Conservation (phyloP, 805 yeast species). For the Kuraishia piskuri region DNA sequence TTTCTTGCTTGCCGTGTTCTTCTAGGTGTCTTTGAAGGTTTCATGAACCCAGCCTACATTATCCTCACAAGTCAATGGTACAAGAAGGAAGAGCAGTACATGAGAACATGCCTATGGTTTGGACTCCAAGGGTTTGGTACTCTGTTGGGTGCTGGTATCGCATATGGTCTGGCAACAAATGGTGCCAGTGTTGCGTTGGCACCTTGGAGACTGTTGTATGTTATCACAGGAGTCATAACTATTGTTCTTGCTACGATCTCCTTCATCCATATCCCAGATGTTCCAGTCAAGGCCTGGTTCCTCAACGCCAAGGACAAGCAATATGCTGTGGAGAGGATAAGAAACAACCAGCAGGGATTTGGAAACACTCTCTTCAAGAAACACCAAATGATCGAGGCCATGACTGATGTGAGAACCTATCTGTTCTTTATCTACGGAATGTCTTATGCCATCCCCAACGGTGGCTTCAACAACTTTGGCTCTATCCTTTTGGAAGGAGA, state of each 20-base stretch:
- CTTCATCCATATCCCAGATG: slow-evolving; percentile 39
- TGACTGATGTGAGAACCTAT: slow-evolving; percentile 39
- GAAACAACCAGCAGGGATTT: slow-evolving; percentile 50
- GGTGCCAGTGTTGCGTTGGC: slow-evolving; percentile 23
- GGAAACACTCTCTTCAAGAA: slow-evolving; percentile 46
- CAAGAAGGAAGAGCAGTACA: slow-evolving; percentile 28
- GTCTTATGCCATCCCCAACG: slow-evolving; percentile 44
- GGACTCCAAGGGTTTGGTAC: slow-evolving; percentile 39
- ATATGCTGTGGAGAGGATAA: slow-evolving; percentile 46
- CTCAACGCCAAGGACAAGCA: slow-evolving; percentile 35
- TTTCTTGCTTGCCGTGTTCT: slow-evolving; percentile 47
- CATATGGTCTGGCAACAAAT: slow-evolving; percentile 40
- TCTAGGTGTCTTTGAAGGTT: slow-evolving; percentile 43
- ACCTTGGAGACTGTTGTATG: slow-evolving; percentile 50
- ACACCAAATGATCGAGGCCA: slow-evolving; percentile 41
- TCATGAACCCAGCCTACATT: slow-evolving; percentile 46
- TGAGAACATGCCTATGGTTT: slow-evolving; percentile 27
- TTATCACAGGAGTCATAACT: slow-evolving; percentile 47
- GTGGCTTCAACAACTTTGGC: slow-evolving; percentile 44
- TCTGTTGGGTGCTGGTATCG: slow-evolving; percentile 41
- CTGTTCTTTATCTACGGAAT: slow-evolving; percentile 33
- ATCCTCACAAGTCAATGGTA: slow-evolving; percentile 47
- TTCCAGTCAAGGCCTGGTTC: slow-evolving; percentile 33
- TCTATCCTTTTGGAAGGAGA: slow-evolving; percentile 34
- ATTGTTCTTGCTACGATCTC: slow-evolving; percentile 38